Base-by-base conservation (phyloP, 2,329 filamentous ascomycete species). In the Ophiostoma angusticollis region DNA sequence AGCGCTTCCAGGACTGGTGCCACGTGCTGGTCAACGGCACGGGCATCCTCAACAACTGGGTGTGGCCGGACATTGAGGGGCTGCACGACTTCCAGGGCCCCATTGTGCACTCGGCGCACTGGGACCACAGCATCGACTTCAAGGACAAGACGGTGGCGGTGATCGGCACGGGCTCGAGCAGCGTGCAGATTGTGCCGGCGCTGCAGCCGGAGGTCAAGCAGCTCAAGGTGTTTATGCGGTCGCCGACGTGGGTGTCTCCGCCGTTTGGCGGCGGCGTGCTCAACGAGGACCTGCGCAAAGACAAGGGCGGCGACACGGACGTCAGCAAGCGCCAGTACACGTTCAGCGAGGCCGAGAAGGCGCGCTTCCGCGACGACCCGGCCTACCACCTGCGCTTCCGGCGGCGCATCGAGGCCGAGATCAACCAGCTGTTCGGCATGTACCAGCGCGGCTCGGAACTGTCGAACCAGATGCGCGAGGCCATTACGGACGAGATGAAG, bases 401-500 rank as follows among this genome's bases (percentile, higher is more conserved):
- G 21, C 38, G 42, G 17, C 30, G 35, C 17, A 44, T 42, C 27
- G 45, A 47, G 32, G 30, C 32, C 21, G 41, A 41, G 33, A 47
- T 45, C 39, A 47, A 47, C 43, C 37, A 34, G 25, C 21, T 44
- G n/a, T 47, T 44, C 21, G 33, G 43, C 43, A 42, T 45, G 40
- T 45, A 43, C 14, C 52, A 58, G 28, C 55, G 61, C 38, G 60
- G 56, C 28, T 62, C 61, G 3, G 55, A 56, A 25, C 54, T 59
- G 43, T 60, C 55, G 17, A 50, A 65, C n/a, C 45, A 48, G 34
- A 58, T 60, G 46, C 53, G 58, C 18, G 52, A 61, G 47, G 43
- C 53, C 13, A 63, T 65, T 45, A 60, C 51, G 6, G 54, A 60
- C n/a, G 59, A 64, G 50, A 65, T 66, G 59, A 41, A 58, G 39